Evolutionary conservation across 106 monocot genomes (phyloP).

Genomic region (Apostasia ramifera): DNA sequence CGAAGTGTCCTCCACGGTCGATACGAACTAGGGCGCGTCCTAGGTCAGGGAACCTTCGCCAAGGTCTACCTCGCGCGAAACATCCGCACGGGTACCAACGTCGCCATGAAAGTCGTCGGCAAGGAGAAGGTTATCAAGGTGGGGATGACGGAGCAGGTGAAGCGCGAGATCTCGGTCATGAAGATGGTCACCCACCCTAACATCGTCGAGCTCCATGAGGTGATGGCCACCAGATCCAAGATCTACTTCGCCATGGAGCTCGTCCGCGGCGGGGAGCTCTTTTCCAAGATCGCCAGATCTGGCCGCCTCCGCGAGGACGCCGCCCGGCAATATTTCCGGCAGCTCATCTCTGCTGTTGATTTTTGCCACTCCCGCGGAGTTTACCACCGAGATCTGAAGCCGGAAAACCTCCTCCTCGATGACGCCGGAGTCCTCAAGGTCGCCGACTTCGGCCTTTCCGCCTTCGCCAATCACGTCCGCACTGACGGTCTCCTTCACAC

Average conservation of each 20-base stretch:
- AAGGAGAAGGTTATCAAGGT: constrained; percentile 56
- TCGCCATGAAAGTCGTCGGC: constrained; percentile 63
- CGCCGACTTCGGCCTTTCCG: constrained; percentile 68
- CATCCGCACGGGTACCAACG: constrained; percentile 13
- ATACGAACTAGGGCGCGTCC: constrained; percentile 71
- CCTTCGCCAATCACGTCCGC: constrained; percentile 32
- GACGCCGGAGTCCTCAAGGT: constrained; percentile 46
- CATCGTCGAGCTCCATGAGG: constrained; percentile 69
- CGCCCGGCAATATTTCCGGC: constrained; percentile 51
- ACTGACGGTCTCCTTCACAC: constrained; percentile 64
- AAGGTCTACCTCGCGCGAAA: constrained; percentile 58
- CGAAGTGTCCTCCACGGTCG: constrained; percentile 44
- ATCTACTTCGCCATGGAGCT: constrained; percentile 68
- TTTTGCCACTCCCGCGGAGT: constrained; percentile 72
- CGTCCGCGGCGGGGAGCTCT: constrained; percentile 63
- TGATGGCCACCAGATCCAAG: constrained; percentile 57
- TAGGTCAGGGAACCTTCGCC: constrained; percentile 61
- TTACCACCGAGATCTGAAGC: constrained; percentile 68
- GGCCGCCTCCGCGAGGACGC: constrained; percentile 40
- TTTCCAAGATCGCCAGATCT: constrained; percentile 11
- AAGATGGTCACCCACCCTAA: constrained; percentile 66
- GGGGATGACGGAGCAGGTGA: constrained; percentile 62
- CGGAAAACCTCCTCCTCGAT: constrained; percentile 60
- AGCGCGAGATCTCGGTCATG: constrained; percentile 72
- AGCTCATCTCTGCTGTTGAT: constrained; percentile 62